Evolutionary conservation across 2,329 filamentous ascomycete genomes (phyloP), one percentile per base, ranked within the genome.

Genomic region (Diaporthe helianthi): DNA sequence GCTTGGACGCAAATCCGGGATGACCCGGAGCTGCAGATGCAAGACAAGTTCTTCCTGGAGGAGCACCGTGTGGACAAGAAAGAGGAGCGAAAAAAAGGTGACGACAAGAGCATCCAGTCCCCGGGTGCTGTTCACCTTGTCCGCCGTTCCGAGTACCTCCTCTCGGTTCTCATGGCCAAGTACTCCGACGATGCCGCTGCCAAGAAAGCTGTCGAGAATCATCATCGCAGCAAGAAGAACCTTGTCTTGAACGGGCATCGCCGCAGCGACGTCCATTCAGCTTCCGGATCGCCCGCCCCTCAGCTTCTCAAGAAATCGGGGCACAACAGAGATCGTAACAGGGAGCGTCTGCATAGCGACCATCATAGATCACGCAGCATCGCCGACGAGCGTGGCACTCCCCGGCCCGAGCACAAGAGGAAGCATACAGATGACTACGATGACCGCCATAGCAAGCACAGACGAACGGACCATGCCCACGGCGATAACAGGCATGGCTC

Each of bases 51-150:
- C 78, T 99, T 97, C 82, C 83, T 99, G 1, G 96, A 99, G 78
- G 97, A 99, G 79, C 94, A 98, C 79, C 92, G 95, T n/a, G 95
- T 98, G 22, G 96, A 97, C 79, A 96, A 97, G 82, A 98, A 98
- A 79, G 94, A 96, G 76, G 94, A 98, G 79, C 91, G 96, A 44
- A 92, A 85, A 76, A 93, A 93, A 76, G 88, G 83, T 19, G 91
- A 93, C 22, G 92, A 91, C 68, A 94, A 93, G 75, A 90, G 91
- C 71, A 92, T 93, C 44, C 97, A 97, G 76, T 97, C 95, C 3
- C 96, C 96, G 4, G 96, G 96, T n/a, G 95, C 96, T 26, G 96
- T 99, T 33, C 96, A 99, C 78, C 89, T 99, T 53, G 95, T 98
- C 66, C 93, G 96, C 58, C 92, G 96, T 70, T 93, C 95, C 12